Evolutionary conservation across 352 stramenopile species (phyloP).

Genomic region (Peronospora belbahrii): DNA sequence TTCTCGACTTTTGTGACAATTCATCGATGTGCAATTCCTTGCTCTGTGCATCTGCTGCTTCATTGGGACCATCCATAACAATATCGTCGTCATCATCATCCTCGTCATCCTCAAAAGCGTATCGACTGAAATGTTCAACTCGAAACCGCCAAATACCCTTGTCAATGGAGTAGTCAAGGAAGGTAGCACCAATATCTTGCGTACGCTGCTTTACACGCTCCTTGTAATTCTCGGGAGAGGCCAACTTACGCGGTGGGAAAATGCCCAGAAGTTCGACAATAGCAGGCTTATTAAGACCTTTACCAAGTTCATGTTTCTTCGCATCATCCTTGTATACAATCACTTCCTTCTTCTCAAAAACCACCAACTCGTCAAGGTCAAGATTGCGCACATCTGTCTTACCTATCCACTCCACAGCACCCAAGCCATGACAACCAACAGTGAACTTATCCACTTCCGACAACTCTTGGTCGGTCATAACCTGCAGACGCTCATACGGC

Average conservation of each 20-base stretch:
- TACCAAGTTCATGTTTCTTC: slow-evolving; percentile 73
- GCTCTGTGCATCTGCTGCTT: neutral
- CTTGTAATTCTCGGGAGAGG: slow-evolving; percentile 54
- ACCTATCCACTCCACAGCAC: slow-evolving; percentile 75
- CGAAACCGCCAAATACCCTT: slow-evolving; percentile 80
- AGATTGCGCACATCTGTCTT: slow-evolving; percentile 73
- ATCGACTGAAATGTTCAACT: slow-evolving; percentile 82
- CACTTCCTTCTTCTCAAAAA: slow-evolving; percentile 81
- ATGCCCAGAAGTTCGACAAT: slow-evolving; percentile 73
- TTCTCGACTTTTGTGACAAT: slow-evolving; percentile 20
- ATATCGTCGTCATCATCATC: slow-evolving; percentile 68
- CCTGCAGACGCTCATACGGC: slow-evolving; percentile 53
- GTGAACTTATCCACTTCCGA: slow-evolving; percentile 66
- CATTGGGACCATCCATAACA: slow-evolving; percentile 29
- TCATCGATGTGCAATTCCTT: slow-evolving; percentile 17
- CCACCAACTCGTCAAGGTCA: slow-evolving; percentile 68
- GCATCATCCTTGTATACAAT: slow-evolving; percentile 81
- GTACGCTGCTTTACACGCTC: slow-evolving; percentile 74
- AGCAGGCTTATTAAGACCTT: slow-evolving; percentile 67
- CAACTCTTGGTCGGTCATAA: slow-evolving; percentile 67
- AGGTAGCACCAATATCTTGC: slow-evolving; percentile 66
- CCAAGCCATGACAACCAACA: slow-evolving; percentile 70
- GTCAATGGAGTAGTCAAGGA: slow-evolving; percentile 64
- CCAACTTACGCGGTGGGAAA: slow-evolving; percentile 60
- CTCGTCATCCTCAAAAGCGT: slow-evolving; percentile 65